These are phyloP conservation scores for Periconia sp. DNA, from an alignment of 2,329 filamentous ascomycete genomes.

Conservation along the genomic window DNA sequence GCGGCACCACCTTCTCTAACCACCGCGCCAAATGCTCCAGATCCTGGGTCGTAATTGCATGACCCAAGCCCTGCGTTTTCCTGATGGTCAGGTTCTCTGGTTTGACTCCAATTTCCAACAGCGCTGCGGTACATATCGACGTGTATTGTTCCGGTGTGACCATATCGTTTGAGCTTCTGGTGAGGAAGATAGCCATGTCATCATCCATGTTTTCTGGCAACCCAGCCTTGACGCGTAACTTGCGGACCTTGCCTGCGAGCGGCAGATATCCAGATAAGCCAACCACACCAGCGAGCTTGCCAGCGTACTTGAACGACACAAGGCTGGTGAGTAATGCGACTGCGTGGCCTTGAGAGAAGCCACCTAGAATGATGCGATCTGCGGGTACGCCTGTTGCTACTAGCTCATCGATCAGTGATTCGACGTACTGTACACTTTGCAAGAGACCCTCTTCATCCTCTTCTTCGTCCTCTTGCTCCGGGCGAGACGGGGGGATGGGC, in stretches of 20 bases:
- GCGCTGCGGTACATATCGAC: slow-evolving; percentile 45
- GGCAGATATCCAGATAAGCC: slow-evolving; percentile 54
- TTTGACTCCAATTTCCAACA: slow-evolving; percentile 44
- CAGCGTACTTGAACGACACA: slow-evolving; percentile 42
- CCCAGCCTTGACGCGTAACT: slow-evolving; percentile 41
- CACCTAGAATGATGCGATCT: slow-evolving; percentile 50
- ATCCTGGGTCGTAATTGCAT: slow-evolving; percentile 47
- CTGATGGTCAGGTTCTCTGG: slow-evolving; percentile 44
- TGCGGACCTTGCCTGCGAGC: slow-evolving; percentile 41
- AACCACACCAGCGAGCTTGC: slow-evolving; percentile 45
- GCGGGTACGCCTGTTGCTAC: slow-evolving; percentile 45
- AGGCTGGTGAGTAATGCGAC: slow-evolving; percentile 49
- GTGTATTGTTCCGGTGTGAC: slow-evolving; percentile 50
- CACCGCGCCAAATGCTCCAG: slow-evolving; percentile 51
- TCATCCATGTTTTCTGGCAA: slow-evolving; percentile 37
- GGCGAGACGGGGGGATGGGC: slow-evolving; percentile 44
- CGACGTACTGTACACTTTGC: slow-evolving; percentile 44
- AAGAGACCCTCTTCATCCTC: slow-evolving; percentile 52
- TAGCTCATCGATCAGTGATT: slow-evolving; percentile 46
- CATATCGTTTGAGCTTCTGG: slow-evolving; percentile 50
- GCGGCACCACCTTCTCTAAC: slow-evolving; percentile 46
- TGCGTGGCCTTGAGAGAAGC: slow-evolving; percentile 53
- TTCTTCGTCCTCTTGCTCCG: slow-evolving; percentile 45
- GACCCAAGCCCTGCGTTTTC: slow-evolving; percentile 54
- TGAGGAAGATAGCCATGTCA: slow-evolving; percentile 49